Evolutionary conservation across 805 yeast species (phyloP).

Genomic region (Kodamaea kaohsiungensis): DNA sequence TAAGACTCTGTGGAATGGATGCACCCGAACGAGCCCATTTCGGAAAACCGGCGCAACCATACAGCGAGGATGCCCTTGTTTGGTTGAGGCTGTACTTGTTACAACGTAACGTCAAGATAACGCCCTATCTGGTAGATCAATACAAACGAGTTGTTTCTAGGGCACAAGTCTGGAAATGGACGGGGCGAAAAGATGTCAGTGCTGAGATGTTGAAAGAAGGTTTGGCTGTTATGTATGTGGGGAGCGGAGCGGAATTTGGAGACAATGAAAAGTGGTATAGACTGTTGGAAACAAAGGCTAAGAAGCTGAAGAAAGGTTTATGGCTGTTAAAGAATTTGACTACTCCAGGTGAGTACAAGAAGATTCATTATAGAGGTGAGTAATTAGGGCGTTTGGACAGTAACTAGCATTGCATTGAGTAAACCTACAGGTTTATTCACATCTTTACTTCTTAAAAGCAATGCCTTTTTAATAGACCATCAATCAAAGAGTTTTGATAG

Average conservation of each 20-base stretch:
- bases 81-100: slow-evolving; percentile 72
- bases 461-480: too few species aligned
- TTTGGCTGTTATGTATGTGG: slow-evolving; percentile 85
- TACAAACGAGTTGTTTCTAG: slow-evolving; percentile 86
- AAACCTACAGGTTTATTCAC: too few species aligned
- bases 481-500: too few species aligned
- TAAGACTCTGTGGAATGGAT: slow-evolving; percentile 89
- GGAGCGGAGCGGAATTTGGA: slow-evolving; percentile 86
- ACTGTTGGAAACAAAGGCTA: slow-evolving; percentile 61
- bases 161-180: slow-evolving; percentile 58
- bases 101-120: slow-evolving; percentile 68
- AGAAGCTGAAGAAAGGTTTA: slow-evolving; percentile 57
- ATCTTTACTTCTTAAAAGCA: too few species aligned
- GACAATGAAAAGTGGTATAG: slow-evolving; percentile 65
- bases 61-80: slow-evolving; percentile 73
- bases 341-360: slow-evolving; percentile 84
- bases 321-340: slow-evolving; percentile 59
- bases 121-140: slow-evolving; percentile 83
- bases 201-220: slow-evolving; percentile 85
- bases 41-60: slow-evolving; percentile 91
- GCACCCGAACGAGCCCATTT: slow-evolving; percentile 96
- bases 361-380: slow-evolving; percentile 14
- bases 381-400: background rate
- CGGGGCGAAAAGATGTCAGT: slow-evolving; percentile 76
- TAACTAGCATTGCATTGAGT: background rate